Conservation (phyloP, 441 rosid species). For the Euphorbia schlechtendalii region DNA sequence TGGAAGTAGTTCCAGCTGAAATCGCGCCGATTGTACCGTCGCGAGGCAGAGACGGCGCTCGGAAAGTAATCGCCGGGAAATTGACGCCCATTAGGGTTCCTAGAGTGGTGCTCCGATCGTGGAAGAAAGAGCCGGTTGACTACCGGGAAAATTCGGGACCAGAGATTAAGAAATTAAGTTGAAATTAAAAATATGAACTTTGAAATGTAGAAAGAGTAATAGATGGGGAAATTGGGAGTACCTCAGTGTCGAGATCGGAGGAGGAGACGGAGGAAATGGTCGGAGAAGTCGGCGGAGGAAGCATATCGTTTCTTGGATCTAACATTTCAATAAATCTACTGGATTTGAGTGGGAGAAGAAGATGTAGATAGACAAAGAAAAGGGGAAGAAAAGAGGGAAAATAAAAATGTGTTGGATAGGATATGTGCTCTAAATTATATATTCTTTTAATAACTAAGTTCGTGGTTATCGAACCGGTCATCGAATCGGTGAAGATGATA, state of each 20-base stretch:
- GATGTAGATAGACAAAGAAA: not conserved
- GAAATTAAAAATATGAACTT: not conserved
- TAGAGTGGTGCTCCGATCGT: constrained; percentile 82
- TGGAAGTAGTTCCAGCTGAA: constrained; percentile 11
- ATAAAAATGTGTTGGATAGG: not conserved
- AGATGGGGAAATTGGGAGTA: constrained; percentile 11
- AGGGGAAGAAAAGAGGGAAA: not conserved
- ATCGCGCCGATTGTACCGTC: constrained; percentile 19
- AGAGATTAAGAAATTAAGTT: not conserved
- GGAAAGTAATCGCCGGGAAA: constrained; percentile 55
- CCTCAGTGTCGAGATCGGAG: constrained; percentile 95
- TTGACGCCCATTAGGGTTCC: constrained; percentile 86
- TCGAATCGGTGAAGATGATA: no score
- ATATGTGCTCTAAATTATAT: not conserved
- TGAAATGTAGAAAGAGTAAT: not conserved
- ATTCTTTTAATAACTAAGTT: no score
- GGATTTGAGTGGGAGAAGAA: not conserved
- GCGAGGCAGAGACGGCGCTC: constrained; percentile 41
- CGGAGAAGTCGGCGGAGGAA: constrained; percentile 51
- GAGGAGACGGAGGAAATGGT: constrained; percentile 68
- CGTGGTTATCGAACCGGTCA: no score
- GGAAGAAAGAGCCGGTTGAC: constrained; percentile 94
- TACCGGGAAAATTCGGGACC: constrained; percentile 16
- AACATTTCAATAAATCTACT: constrained; percentile 22
- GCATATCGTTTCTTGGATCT: constrained; percentile 42